A percentile compares a stretch with the other conserved stretches of the same genome.
These are phyloP conservation scores for Chamaenerion angustifolium DNA, from an alignment of 345 rosid genomes.

Conservation along the genomic window DNA sequence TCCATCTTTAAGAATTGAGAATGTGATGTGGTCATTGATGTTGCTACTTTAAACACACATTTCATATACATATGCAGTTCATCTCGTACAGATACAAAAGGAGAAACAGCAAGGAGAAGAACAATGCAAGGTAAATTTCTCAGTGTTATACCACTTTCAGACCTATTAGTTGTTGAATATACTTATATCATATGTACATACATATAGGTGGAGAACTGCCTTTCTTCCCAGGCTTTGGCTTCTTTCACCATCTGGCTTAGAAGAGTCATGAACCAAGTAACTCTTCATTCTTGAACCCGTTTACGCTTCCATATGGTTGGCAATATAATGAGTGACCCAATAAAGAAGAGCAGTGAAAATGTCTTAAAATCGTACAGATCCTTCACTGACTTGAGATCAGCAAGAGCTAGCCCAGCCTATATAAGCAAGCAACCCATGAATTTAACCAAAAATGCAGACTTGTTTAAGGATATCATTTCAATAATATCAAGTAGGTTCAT, in stretches of 20 bases:
- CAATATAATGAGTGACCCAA: slow-evolving; percentile 47
- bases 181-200: too few relatives aligned
- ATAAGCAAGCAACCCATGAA: not conserved
- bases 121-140: too few relatives aligned
- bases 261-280: not conserved
- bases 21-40: too few relatives aligned
- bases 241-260: not conserved
- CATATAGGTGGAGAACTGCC: too few relatives aligned
- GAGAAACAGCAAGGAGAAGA: too few relatives aligned
- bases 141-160: too few relatives aligned
- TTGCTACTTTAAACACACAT: too few relatives aligned
- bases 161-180: too few relatives aligned
- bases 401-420: slow-evolving; percentile 83
- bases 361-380: slow-evolving; percentile 80
- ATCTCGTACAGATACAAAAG: too few relatives aligned
- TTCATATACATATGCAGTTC: too few relatives aligned
- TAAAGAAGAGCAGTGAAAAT: slow-evolving; percentile 56
- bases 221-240: not conserved
- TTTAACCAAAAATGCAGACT: not conserved
- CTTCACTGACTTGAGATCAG: slow-evolving; percentile 71
- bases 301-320: slow-evolving; percentile 70
- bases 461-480: not conserved
- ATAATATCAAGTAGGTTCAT: not conserved
- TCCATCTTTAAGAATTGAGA: too few relatives aligned
- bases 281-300: slow-evolving; percentile 45